Evolutionary conservation across 306 rosid species (phyloP), one percentile per base, ranked within the genome.

Genomic region (Fragaria nilgerrensis): DNA sequence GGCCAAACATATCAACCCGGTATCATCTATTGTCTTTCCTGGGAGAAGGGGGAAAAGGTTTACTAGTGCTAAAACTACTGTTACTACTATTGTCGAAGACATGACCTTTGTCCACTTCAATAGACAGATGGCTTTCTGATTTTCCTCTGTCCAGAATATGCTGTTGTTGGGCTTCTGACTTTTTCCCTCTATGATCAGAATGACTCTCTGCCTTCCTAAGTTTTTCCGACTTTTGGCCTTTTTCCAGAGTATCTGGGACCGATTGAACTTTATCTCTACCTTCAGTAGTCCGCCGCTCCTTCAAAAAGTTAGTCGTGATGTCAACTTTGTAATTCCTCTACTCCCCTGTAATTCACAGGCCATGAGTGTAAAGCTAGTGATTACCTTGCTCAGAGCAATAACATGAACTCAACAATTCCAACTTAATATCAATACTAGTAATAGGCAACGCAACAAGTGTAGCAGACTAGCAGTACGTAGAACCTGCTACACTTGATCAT

Each of bases 271-370:
- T 78, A 4, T 83, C 93, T 48, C 82, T 80, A 53, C 88, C 79
- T 73, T 93, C 98, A 78, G 74, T 88, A 61, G 55, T 78, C 19
- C 89, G 87, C 39, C 85, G 79, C 86, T 90, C 98, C 87, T 96
- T 92, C 93, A 96, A 82, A 81, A 96, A 88, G 84, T 96, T 76
- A 88, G 88, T 67, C 88, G 84, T 72, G 88, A 84, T 19, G 97
- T 89, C 88, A 92, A 79, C 86, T 95, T 95, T 47, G 98, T 85
- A 80, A 88, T 45, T 56, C 91, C 92, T 78, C 83, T 81, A 69
- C 85, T 61, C 53, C 88, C 96, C 98, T 92, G 93, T 64, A 67
- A 77, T 52, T 81, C 82, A 78, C 75, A 84, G 72, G 72, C 77
- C 82, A 85, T 1, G 82, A 69, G 17, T 53, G 22, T 47, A 79